These are phyloP conservation scores for Scutellaria galericulata DNA, from an alignment of 257 asterid species.

Conservation along the genomic window DNA sequence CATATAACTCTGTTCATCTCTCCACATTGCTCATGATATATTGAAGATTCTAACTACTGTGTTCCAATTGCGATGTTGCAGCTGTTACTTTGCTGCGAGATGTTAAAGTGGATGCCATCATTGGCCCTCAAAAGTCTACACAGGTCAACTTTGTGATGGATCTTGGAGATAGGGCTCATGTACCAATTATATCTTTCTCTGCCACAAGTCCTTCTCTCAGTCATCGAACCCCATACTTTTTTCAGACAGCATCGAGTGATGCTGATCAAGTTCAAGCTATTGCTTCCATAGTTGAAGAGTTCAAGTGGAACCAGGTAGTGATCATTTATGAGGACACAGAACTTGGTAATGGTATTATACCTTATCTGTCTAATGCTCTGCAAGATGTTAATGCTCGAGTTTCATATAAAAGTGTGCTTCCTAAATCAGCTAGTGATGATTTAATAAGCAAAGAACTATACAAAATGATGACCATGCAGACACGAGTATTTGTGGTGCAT, in stretches of 20 bases:
- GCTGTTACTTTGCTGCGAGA: constrained; percentile 48
- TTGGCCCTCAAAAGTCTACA: constrained; percentile 54
- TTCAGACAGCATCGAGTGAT: constrained; percentile 50
- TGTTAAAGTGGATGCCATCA: constrained; percentile 48
- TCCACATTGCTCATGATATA: background rate
- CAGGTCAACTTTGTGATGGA: constrained; percentile 49
- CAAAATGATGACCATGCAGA: constrained; percentile 48
- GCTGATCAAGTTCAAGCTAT: constrained; percentile 54
- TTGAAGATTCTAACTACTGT: background rate
- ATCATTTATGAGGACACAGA: constrained; percentile 51
- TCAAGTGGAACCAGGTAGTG: constrained; percentile 50
- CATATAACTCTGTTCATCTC: too few relatives aligned
- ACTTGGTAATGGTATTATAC: constrained; percentile 53
- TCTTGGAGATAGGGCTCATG: constrained; percentile 47
- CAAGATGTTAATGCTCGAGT: constrained; percentile 43
- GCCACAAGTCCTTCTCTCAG: constrained; percentile 54
- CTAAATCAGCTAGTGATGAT: constrained; percentile 45
- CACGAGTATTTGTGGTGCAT: constrained; percentile 62
- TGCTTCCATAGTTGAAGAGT: constrained; percentile 47
- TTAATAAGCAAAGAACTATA: constrained; percentile 39
- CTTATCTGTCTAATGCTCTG: constrained; percentile 47
- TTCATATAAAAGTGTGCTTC: constrained; percentile 48
- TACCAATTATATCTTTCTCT: constrained; percentile 53
- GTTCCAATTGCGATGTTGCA: constrained; percentile 32
- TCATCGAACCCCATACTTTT: constrained; percentile 36